Evolutionary conservation across 805 yeast species (phyloP).

Genomic region (Sugiyamaella marilandica): DNA sequence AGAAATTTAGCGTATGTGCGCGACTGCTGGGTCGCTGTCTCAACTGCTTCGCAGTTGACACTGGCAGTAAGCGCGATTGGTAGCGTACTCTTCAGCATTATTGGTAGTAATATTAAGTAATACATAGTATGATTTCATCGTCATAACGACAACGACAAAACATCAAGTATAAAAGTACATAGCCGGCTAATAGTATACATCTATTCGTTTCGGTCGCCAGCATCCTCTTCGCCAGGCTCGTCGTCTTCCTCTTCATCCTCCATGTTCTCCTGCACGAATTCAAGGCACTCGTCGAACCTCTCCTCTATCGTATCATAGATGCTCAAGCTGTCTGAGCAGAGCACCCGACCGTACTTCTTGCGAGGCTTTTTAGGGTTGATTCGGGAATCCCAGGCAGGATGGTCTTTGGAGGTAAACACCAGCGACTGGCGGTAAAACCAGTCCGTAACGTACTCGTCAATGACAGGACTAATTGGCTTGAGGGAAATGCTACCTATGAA

Average conservation of each 20-base stretch:
- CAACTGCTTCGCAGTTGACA: no score
- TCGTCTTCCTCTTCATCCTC: slow-evolving; percentile 11
- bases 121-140: neutral
- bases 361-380: slow-evolving; percentile 63
- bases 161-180: neutral
- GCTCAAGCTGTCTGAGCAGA: slow-evolving; percentile 67
- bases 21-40: no score
- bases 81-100: no score
- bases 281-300: slow-evolving; percentile 79
- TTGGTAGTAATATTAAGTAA: no score
- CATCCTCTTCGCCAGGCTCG: neutral
- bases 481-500: slow-evolving; percentile 66
- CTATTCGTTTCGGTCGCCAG: neutral
- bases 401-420: slow-evolving; percentile 67
- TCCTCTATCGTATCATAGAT: slow-evolving; percentile 73
- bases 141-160: neutral
- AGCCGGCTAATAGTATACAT: neutral
- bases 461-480: slow-evolving; percentile 74
- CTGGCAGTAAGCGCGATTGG: neutral
- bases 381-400: slow-evolving; percentile 72
- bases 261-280: slow-evolving; percentile 48
- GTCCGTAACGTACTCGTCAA: slow-evolving; percentile 85
- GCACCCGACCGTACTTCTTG: slow-evolving; percentile 84
- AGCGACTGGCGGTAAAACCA: slow-evolving; percentile 89
- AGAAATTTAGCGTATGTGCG: no score